Evolutionary conservation across 2,329 filamentous ascomycete species (phyloP), one percentile per base, ranked within the genome.

Genomic region (Monosporascus sp.): DNA sequence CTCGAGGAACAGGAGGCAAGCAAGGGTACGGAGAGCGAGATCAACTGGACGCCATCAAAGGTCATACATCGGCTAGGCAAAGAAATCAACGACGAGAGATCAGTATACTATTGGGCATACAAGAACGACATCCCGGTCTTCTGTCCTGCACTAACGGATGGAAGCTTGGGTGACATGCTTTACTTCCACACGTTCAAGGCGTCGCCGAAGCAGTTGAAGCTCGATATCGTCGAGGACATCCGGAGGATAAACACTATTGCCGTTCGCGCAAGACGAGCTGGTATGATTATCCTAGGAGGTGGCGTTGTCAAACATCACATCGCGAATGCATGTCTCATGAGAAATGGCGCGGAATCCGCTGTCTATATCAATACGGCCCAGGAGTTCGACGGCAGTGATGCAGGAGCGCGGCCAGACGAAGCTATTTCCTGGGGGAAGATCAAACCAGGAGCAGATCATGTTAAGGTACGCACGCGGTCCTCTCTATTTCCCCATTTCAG

Each of bases 351-450:
- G 17, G 94, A 99, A 71, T 93, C 89, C 58, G 94, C 94, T 2
- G 94, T 99, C 1, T 99, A 96, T 69, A 91, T 99, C 71, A 99
- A 99, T 72, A 99, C 94, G 1, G 94, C 85, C 0, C 91, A 97
- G 70, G 94, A 99, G 69, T 99, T 97, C 68, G 94, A 99, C 69
- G 94, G 94, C 3, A 97, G 91, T 64, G 94, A 99, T 74, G 93
- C 94, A 0, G 94, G 94, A 1, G 94, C 94, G 3, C 79, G 94
- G 52, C 94, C 94, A 5, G 94, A 99, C 65, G 94, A 99, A 74
- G 94, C 94, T 5, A 89, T 99, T 17, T 97, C 92, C 58, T 99
- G 94, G 94, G 94, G 94, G 3, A 99, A 99, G 78, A 97, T 99
- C 72, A 97, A 95, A 72, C 78, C 86, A 43, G 89, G 87, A 50